Evolutionary conservation across 148 eudicot species (phyloP).

Genomic region (Persicaria maculosa): DNA sequence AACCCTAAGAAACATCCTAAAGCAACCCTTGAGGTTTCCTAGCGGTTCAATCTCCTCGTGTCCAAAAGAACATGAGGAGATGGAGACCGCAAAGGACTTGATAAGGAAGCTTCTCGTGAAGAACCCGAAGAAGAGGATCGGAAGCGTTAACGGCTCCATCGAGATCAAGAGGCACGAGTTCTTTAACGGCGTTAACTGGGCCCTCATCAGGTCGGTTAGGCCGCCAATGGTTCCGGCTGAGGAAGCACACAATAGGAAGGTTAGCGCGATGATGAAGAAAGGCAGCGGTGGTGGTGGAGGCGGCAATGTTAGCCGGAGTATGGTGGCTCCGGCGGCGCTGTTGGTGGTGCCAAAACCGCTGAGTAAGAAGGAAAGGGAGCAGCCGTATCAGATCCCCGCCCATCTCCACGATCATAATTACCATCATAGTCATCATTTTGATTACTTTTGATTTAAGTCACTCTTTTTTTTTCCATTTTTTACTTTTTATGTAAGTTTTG

Average conservation of each 20-base stretch:
- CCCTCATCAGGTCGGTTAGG: constrained; percentile 67
- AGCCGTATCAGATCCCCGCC: constrained; percentile 58
- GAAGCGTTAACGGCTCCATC: constrained; percentile 56
- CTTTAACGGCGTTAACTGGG: constrained; percentile 88
- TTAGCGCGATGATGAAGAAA: constrained; percentile 28
- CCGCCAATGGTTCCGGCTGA: constrained; percentile 72
- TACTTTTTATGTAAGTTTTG: background rate
- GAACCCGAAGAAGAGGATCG: constrained; percentile 75
- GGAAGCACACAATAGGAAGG: constrained; percentile 22
- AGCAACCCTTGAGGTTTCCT: constrained; percentile 36
- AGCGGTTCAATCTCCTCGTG: constrained; percentile 6
- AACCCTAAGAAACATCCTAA: constrained; percentile 37
- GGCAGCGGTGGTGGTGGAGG: constrained; percentile 8
- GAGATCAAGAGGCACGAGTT: constrained; percentile 76
- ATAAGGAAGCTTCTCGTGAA: constrained; percentile 58
- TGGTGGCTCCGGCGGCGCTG: background rate
- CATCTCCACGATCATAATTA: background rate
- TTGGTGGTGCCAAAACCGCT: constrained; percentile 37
- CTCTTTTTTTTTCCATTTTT: background rate
- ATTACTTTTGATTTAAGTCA: constrained; percentile 41
- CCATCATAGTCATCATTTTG: constrained; percentile 41
- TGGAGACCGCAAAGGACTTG: constrained; percentile 55
- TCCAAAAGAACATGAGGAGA: constrained; percentile 57
- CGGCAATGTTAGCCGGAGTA: background rate
- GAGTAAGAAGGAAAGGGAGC: constrained; percentile 64